Percentiles rank a stretch among this genome's conserved stretches.
These are phyloP conservation scores for Pugionium dolabratum DNA, from an alignment of 345 rosid species.

Conservation along the genomic window DNA sequence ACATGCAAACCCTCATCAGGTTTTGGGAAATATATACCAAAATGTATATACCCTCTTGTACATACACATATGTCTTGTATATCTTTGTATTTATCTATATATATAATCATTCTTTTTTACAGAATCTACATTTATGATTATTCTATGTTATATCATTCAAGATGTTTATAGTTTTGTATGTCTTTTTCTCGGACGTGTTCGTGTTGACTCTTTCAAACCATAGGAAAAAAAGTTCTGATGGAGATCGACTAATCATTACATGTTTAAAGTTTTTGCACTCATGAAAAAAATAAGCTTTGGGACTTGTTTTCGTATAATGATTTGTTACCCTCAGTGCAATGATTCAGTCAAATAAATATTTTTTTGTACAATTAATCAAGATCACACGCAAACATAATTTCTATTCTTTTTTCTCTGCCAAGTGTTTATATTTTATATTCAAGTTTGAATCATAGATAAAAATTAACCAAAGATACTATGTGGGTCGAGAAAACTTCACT, in stretches of 20 bases:
- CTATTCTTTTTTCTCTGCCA: constrained; percentile 2
- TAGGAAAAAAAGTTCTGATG: background rate
- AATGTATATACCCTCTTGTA: constrained; percentile 37
- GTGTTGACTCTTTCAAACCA: constrained; percentile 26
- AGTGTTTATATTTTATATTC: background rate
- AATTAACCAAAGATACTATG: constrained; percentile 2
- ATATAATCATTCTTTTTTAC: background rate
- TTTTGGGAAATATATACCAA: constrained; percentile 52
- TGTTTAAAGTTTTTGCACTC: constrained; percentile 43
- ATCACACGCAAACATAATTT: constrained; percentile 36
- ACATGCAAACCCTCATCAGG: constrained; percentile 68
- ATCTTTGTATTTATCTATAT: background rate
- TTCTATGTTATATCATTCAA: constrained; percentile 2
- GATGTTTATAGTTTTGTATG: constrained; percentile 11
- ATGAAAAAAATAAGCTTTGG: constrained; percentile 49
- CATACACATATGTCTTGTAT: too few species aligned
- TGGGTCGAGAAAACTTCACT: background rate
- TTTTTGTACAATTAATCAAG: constrained; percentile 30
- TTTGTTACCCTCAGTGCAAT: constrained; percentile 48
- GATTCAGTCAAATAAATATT: constrained; percentile 38
- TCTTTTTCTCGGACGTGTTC: constrained; percentile 14
- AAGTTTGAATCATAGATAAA: background rate
- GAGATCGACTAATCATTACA: constrained; percentile 36
- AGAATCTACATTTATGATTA: background rate
- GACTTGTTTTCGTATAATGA: constrained; percentile 62